Evolutionary conservation across 208 protist species (phyloP), one percentile per base, ranked within the genome.

Genomic region (Acanthamoeba royreba): DNA sequence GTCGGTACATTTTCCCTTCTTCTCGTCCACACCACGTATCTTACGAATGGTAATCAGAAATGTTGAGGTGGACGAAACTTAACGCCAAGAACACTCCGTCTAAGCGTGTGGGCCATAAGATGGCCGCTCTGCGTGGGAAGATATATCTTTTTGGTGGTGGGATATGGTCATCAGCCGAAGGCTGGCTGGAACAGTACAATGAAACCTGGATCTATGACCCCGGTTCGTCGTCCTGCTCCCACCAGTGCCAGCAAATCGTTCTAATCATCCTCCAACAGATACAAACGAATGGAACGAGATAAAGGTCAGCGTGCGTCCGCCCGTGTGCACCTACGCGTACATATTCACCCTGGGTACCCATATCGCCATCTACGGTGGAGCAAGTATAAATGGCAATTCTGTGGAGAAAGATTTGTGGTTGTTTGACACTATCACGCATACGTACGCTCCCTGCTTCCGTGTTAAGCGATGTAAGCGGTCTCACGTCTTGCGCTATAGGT

Each of bases 81-180:
- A 38, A 92, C n/a, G 86, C 86, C 25, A 92, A 77, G 61, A 74
- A 74, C 55, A 52, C 55, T 33, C 86, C 86, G 8, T 92, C 86
- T 7, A 45, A 35, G 15, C 49, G 86, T 25, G 86, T 92, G 35
- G 86, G 86, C 7, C 86, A 92, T 40, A 72, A 52, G 53, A 92
- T 92, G 86, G 28, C 43, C 25, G 58, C 55, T 22, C 8, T 92
- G 25, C 19, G 55, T 15, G 86, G 31, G 8, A 45, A 74, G 53
- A 77, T 92, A n/a, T 92, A 77, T 38, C 42, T 92, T 5, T 79
- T 92, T 74, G 86, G 86, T n/a, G 86, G 86, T 19, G 86, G 86
- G n/a, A 40, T 92, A 43, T 92, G 86, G 86, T 92, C 86, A n/a
- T 28, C 49, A n/a, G 25, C 43, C 31, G 28, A 77, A 13, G 86